phyloP scores from a whole-genome alignment of 2,329 filamentous ascomycete genomes.

The Trichoderma oligosporum region DNA sequence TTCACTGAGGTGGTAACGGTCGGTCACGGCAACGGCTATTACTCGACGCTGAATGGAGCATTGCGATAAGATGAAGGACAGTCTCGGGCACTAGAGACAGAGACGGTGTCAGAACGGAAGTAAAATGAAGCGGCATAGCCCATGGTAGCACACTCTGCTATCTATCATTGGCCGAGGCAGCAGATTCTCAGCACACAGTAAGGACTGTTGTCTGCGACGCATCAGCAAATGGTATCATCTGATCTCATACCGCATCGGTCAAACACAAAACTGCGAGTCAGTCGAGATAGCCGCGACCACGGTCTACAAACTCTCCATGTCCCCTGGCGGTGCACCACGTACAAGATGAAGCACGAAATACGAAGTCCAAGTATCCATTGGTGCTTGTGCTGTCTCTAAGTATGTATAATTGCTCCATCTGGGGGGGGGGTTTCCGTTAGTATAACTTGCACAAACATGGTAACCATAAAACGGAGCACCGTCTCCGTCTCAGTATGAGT shows the following conservation, averaged over 20 bases:
- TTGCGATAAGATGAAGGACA: constrained; percentile 13
- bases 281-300: neutral
- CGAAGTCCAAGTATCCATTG: too few relatives aligned
- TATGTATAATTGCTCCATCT: neutral
- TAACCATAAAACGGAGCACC: constrained; percentile 4
- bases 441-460: too few relatives aligned
- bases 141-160: neutral
- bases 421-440: constrained; percentile 11
- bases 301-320: neutral
- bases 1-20: neutral
- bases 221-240: constrained; percentile 2
- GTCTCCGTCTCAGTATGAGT: too few relatives aligned
- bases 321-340: neutral
- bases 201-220: neutral
- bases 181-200: constrained; percentile 8
- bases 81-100: constrained; percentile 7
- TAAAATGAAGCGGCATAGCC: neutral
- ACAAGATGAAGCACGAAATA: too few relatives aligned
- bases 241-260: constrained; percentile 4
- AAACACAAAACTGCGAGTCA: neutral
- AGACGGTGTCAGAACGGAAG: constrained; percentile 14
- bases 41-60: constrained; percentile 8
- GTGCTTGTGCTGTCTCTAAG: neutral
- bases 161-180: constrained; percentile 7
- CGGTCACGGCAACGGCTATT: neutral